phyloP scores from a whole-genome alignment of 2,329 filamentous ascomycete species.

The Lasiodiplodia citricola region DNA sequence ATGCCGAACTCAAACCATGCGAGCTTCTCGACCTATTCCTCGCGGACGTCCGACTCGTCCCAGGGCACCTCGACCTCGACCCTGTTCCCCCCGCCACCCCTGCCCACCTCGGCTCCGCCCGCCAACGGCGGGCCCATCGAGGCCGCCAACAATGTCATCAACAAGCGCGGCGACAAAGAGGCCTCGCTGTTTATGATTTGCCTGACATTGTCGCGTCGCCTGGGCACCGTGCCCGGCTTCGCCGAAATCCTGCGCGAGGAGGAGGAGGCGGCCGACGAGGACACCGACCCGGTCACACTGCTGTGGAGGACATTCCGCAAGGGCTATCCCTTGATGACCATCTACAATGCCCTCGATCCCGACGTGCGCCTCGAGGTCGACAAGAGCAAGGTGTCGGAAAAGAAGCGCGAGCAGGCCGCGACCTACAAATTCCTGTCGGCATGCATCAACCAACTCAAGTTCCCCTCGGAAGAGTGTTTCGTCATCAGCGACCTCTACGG shows the following conservation, averaged over 20 bases:
- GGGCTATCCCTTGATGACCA: constrained; percentile 81
- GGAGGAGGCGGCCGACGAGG: constrained; percentile 68
- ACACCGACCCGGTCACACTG: constrained; percentile 84
- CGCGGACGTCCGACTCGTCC: constrained; percentile 55
- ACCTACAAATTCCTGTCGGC: constrained; percentile 93
- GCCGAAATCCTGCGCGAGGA: constrained; percentile 75
- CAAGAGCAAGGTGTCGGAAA: constrained; percentile 63
- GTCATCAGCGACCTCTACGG: constrained; percentile 90
- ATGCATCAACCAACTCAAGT: constrained; percentile 80
- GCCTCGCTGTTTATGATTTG: constrained; percentile 96
- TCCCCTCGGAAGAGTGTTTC: constrained; percentile 83
- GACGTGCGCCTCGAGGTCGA: constrained; percentile 71
- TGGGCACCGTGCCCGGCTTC: constrained; percentile 84
- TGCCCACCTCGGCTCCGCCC: constrained; percentile 41
- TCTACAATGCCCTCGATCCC: constrained; percentile 86
- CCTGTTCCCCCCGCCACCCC: constrained; percentile 47
- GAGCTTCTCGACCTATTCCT: constrained; percentile 54
- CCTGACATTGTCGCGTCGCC: constrained; percentile 78
- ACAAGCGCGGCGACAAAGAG: constrained; percentile 90
- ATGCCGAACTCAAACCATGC: constrained; percentile 48
- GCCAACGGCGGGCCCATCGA: constrained; percentile 66
- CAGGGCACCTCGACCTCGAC: constrained; percentile 52
- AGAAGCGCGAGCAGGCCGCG: constrained; percentile 82
- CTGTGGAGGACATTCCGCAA: constrained; percentile 86
- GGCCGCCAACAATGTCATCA: constrained; percentile 93